Evolutionary conservation across 192 early-diverging fungal species (phyloP), one percentile per base, ranked within the genome.

Genomic region (Umbelopsis isabellina): DNA sequence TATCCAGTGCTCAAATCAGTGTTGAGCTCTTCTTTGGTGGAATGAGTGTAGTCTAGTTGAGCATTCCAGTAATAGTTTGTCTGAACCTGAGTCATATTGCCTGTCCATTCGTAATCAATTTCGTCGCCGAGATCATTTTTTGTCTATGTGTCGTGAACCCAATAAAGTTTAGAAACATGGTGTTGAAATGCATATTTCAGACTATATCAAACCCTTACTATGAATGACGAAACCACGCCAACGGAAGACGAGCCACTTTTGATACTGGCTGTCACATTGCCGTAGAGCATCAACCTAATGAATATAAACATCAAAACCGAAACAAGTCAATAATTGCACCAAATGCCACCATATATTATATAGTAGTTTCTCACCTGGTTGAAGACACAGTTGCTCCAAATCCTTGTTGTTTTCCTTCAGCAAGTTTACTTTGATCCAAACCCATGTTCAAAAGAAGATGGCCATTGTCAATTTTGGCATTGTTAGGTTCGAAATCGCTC

Each of bases 261-360:
- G 68, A 80, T 77, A 27, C 79, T 76, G 18, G 79, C 75, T 11
- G 79, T 46, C 1, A 80, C 75, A 1, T 75, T 77, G 47, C 79
- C 79, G 22, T 80, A 80, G 1, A 72, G 49, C 75, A 80, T 80
- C 75, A 73, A 74, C 23, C 79, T 76, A n/a, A n/a, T n/a, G n/a
- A n/a, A n/a, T n/a, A n/a, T n/a, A n/a, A n/a, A n/a, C n/a, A n/a
- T n/a, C n/a, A n/a, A n/a, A n/a, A n/a, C n/a, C n/a, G n/a, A n/a
- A n/a, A n/a, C n/a, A n/a, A 9, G 22, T 48, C 4, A 20, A 41
- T 9, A 21, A 12, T 13, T 33, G 16, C 30, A 1, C 4, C 16
- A 35, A 16, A 25, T 1, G 1, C 11, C 13, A 3, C 18, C 30
- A 1, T 30, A 37, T 2, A 11, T n/a, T n/a, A 22, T 25, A 6